phyloP scores from a whole-genome alignment of 495 filamentous ascomycete genomes.

The Xylaria scruposa region DNA sequence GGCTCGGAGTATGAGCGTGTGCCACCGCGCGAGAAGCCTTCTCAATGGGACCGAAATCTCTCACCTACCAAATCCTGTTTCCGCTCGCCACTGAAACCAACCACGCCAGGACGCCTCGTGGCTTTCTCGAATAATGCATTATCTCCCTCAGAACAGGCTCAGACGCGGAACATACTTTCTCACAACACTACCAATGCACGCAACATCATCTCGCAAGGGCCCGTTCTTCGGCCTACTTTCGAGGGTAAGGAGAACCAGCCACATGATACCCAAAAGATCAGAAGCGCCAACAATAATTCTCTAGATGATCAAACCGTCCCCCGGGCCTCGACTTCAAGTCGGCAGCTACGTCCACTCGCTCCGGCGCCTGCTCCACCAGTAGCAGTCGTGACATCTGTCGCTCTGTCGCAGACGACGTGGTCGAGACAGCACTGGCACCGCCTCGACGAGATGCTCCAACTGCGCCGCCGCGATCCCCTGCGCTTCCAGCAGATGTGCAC shows the following conservation, averaged over 20 bases:
- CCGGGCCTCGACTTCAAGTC: background rate
- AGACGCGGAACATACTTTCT: slow-evolving; percentile 26
- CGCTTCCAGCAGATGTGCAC: slow-evolving; percentile 37
- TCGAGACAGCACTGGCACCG: slow-evolving; percentile 50
- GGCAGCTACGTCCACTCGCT: background rate
- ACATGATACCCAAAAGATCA: slow-evolving; percentile 14
- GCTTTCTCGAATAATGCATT: slow-evolving; percentile 52
- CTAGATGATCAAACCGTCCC: slow-evolving; percentile 4
- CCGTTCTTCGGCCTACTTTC: slow-evolving; percentile 25
- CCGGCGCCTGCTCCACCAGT: background rate
- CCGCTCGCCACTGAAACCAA: slow-evolving; percentile 58
- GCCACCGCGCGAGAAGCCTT: slow-evolving; percentile 40
- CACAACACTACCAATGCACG: slow-evolving; percentile 9
- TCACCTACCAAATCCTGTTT: slow-evolving; percentile 60
- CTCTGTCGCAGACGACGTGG: slow-evolving; percentile 49
- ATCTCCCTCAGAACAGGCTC: slow-evolving; percentile 44
- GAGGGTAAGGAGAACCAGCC: slow-evolving; percentile 31
- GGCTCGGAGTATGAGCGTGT: slow-evolving; percentile 42
- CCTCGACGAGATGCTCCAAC: slow-evolving; percentile 47
- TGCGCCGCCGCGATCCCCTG: slow-evolving; percentile 35
- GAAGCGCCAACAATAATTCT: slow-evolving; percentile 22
- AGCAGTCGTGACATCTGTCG: background rate
- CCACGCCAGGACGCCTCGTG: slow-evolving; percentile 54
- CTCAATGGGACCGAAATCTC: slow-evolving; percentile 42
- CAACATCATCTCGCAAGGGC: slow-evolving; percentile 24